phyloP scores from a whole-genome alignment of 805 yeast species.

The Wickerhamiella kazuoi region DNA sequence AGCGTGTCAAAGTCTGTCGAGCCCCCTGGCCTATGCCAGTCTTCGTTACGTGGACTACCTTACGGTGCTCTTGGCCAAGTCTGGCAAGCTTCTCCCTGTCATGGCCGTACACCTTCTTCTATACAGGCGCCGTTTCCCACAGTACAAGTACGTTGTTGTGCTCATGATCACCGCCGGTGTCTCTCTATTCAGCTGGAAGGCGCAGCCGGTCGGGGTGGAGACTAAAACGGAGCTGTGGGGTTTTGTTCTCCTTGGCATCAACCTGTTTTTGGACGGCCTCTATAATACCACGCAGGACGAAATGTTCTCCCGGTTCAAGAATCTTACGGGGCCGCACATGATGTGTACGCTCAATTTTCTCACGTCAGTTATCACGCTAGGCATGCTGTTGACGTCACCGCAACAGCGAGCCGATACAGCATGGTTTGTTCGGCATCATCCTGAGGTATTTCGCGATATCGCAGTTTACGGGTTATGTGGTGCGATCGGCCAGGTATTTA shows the following conservation, averaged over 20 bases:
- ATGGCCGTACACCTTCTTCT: conserved; percentile 60
- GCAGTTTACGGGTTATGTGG: conserved; percentile 59
- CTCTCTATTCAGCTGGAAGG: conserved; percentile 48
- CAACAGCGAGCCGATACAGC: conserved; percentile 37
- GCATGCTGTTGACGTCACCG: conserved; percentile 29
- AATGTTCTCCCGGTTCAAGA: conserved; percentile 35
- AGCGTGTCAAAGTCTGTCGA: conserved; percentile 54
- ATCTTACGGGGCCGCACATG: conserved; percentile 66
- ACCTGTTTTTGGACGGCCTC: conserved; percentile 73
- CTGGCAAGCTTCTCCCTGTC: conserved; percentile 91
- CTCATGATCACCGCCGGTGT: conserved; percentile 70
- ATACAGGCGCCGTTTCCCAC: conserved; percentile 55
- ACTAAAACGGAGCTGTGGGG: conserved; percentile 31
- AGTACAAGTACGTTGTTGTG: conserved; percentile 65
- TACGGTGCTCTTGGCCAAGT: conserved; percentile 70
- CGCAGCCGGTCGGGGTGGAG: conserved; percentile 22
- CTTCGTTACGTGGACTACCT: conserved; percentile 71
- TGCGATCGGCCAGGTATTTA: conserved; percentile 85
- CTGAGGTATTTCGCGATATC: conserved; percentile 41
- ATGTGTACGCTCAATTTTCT: conserved; percentile 53
- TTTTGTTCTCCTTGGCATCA: conserved; percentile 34
- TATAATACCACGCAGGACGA: conserved; percentile 90
- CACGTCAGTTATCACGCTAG: conserved; percentile 25
- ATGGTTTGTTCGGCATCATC: conserved; percentile 33
- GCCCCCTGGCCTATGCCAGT: conserved; percentile 69